These are phyloP conservation scores for Gliomastix tumulicola DNA, from an alignment of 2,329 filamentous ascomycete genomes.

Conservation along the genomic window DNA sequence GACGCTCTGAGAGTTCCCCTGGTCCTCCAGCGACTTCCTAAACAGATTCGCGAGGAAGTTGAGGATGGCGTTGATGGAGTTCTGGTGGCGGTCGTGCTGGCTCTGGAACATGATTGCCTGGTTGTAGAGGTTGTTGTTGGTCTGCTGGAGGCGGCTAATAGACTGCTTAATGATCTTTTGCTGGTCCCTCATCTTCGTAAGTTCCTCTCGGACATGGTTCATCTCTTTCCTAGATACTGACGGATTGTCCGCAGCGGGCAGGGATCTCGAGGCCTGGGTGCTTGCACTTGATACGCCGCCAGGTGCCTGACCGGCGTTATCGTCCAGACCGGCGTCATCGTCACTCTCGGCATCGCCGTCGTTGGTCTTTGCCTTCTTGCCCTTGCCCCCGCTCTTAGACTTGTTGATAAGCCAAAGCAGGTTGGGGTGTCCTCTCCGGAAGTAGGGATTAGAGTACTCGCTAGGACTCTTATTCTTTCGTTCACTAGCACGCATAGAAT, in stretches of 20 bases:
- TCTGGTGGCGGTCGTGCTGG: constrained; percentile 93
- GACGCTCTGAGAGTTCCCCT: constrained; percentile 67
- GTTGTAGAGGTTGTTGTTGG: constrained; percentile 82
- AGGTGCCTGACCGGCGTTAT: constrained; percentile 19
- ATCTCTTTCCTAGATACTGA: constrained; percentile 66
- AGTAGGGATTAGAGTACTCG: constrained; percentile 97
- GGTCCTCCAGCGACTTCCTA: constrained; percentile 83
- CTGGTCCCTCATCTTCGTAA: constrained; percentile 76
- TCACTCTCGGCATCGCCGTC: constrained; percentile 59
- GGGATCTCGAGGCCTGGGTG: constrained; percentile 17
- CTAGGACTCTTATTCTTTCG: constrained; percentile 96
- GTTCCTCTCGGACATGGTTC: constrained; percentile 67
- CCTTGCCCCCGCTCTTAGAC: constrained; percentile 66
- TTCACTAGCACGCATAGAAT: constrained; percentile 95
- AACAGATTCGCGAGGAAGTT: constrained; percentile 97
- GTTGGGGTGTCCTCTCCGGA: constrained; percentile 86
- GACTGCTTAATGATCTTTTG: constrained; percentile 81
- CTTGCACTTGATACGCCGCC: not conserved
- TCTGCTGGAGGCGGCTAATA: constrained; percentile 71
- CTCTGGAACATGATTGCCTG: constrained; percentile 86
- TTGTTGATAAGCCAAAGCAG: constrained; percentile 95
- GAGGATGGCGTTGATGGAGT: constrained; percentile 97
- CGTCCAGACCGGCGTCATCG: constrained; percentile 36
- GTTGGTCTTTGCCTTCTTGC: constrained; percentile 44
- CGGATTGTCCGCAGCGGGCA: constrained; percentile 37